These are phyloP conservation scores for Xylaria sp. DNA, from an alignment of 2,329 filamentous ascomycete genomes.

Conservation along the genomic window DNA sequence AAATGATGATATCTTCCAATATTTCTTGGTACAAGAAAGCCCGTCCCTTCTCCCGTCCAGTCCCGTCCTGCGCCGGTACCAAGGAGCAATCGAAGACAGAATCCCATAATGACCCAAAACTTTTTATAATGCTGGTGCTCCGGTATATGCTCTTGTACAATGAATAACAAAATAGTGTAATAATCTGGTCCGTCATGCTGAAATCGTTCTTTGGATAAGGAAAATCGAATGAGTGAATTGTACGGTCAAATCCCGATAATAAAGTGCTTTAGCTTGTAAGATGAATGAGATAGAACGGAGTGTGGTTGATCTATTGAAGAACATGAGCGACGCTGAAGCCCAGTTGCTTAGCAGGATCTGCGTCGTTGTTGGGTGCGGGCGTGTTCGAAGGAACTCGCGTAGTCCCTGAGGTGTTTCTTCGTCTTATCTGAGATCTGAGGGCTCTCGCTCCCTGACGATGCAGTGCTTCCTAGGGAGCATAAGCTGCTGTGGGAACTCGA, in stretches of 20 bases:
- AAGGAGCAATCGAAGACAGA: conserved; percentile 46
- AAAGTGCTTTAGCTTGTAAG: conserved; percentile 43
- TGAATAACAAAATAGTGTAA: conserved; percentile 48
- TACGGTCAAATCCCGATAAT: conserved; percentile 34
- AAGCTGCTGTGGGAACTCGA: conserved; percentile 88
- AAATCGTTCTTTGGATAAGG: conserved; percentile 43
- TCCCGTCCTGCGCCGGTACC: conserved; percentile 47
- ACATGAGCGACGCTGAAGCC: conserved; percentile 18
- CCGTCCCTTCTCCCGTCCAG: conserved; percentile 42
- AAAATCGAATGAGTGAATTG: conserved; percentile 46
- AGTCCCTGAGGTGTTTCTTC: conserved; percentile 81
- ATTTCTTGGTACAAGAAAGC: conserved; percentile 46
- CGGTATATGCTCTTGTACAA: conserved; percentile 62
- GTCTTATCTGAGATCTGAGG: conserved; percentile 77
- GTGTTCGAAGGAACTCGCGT: conserved; percentile 90
- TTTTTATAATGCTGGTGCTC: conserved; percentile 61
- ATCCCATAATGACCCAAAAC: conserved; percentile 48
- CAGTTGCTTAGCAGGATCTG: conserved; percentile 61
- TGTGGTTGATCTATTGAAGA: conserved; percentile 37
- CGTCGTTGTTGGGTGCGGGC: conserved; percentile 68
- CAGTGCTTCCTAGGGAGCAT: conserved; percentile 76
- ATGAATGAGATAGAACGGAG: conserved; percentile 39
- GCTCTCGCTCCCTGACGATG: conserved; percentile 63
- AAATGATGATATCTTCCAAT: conserved; percentile 48
- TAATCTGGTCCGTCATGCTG: conserved; percentile 41